Conservation (phyloP, 352 stramenopile genomes). For the Phytophthora fragariaefolia region DNA sequence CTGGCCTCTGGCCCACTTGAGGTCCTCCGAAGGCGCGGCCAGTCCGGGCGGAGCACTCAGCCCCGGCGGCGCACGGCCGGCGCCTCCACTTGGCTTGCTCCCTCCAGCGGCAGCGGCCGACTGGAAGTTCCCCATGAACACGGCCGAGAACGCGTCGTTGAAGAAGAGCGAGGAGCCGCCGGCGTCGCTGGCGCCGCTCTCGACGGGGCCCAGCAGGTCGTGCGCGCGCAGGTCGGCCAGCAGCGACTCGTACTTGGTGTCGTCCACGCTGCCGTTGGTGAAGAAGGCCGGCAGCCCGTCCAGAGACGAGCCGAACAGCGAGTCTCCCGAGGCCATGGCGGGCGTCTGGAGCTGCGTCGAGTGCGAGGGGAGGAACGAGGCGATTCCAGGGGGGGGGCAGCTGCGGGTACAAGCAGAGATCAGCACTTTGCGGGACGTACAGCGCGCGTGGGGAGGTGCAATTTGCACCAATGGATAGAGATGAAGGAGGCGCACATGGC, state of each 20-base stretch:
- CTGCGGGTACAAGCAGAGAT: neutral
- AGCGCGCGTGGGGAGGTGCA: conserved; percentile 2
- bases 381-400: neutral
- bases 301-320: conserved; percentile 51
- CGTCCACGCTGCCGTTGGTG: conserved; percentile 78
- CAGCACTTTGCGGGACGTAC: conserved; percentile 13
- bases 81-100: conserved; percentile 21
- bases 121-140: conserved; percentile 86
- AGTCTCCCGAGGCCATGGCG: conserved; percentile 49
- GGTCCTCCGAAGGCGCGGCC: conserved; percentile 63
- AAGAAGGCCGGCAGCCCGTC: conserved; percentile 81
- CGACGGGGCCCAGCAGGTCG: conserved; percentile 78
- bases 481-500: conserved; percentile 5
- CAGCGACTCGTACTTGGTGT: conserved; percentile 89
- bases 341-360: neutral
- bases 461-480: conserved; percentile 22
- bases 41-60: conserved; percentile 67
- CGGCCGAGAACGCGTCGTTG: conserved; percentile 84
- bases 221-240: conserved; percentile 86
- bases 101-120: conserved; percentile 22
- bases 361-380: neutral
- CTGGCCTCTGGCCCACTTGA: conserved; percentile 84
- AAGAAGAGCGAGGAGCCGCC: conserved; percentile 80
- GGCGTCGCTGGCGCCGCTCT: conserved; percentile 37
- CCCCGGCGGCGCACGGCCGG: conserved; percentile 47